These are phyloP conservation scores for Pisolithus albus DNA, from an alignment of 768 basidiomycete species.

Conservation along the genomic window DNA sequence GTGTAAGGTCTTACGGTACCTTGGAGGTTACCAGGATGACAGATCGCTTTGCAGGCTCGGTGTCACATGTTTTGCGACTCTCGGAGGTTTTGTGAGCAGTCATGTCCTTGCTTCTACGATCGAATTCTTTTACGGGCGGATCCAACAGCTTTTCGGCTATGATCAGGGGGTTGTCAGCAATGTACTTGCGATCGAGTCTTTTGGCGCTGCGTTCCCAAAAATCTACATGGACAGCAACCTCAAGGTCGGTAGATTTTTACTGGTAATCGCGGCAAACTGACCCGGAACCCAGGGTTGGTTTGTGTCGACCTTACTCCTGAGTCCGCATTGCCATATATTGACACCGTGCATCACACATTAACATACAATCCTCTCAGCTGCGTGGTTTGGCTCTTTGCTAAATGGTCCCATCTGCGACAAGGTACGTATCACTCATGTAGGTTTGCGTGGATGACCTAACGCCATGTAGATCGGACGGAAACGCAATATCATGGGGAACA, in stretches of 20 bases:
- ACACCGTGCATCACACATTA: background rate
- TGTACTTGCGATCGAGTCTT: constrained; percentile 29
- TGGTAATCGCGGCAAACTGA: background rate
- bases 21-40: background rate
- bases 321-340: constrained; percentile 11
- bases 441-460: background rate
- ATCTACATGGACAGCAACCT: constrained; percentile 23
- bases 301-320: constrained; percentile 21
- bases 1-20: constrained; percentile 14
- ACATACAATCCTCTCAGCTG: constrained; percentile 16
- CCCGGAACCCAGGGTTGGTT: constrained; percentile 23
- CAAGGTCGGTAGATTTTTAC: constrained; percentile 13
- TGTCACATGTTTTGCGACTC: constrained; percentile 25
- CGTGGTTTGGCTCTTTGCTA: constrained; percentile 23
- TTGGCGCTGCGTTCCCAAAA: constrained; percentile 27
- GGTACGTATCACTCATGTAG: constrained; percentile 4
- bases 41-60: constrained; percentile 16
- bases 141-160: constrained; percentile 25
- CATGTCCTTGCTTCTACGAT: background rate
- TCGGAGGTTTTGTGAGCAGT: constrained; percentile 27
- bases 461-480: constrained; percentile 21
- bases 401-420: constrained; percentile 29
- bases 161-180: constrained; percentile 29
- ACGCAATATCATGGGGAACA: constrained; percentile 21
- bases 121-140: background rate